Conservation (phyloP, 2,329 filamentous ascomycete genomes). For the Penicillium glabrum region DNA sequence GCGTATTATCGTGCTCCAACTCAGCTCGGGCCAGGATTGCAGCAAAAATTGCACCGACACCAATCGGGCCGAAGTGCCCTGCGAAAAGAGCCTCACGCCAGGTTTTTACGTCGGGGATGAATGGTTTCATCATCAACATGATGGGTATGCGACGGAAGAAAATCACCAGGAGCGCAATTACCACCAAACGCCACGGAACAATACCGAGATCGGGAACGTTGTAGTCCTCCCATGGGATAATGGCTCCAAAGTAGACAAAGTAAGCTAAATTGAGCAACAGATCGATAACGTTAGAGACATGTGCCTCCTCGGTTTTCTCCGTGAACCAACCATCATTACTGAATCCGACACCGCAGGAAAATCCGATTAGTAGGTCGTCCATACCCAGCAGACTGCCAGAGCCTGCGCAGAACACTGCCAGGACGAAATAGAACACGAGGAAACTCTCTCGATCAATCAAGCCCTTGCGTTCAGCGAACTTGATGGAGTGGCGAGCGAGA, state of each 20-base stretch:
- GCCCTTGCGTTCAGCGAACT: conserved; percentile 77
- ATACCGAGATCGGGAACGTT: conserved; percentile 74
- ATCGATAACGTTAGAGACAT: conserved; percentile 99
- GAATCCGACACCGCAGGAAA: conserved; percentile 95
- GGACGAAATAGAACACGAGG: conserved; percentile 96
- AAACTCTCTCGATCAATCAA: conserved; percentile 96
- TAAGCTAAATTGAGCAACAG: conserved; percentile 94
- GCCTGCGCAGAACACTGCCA: conserved; percentile 93
- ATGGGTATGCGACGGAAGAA: conserved; percentile 94
- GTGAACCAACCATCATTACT: conserved; percentile 99
- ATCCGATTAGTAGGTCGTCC: conserved; percentile 92
- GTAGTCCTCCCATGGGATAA: conserved; percentile 93
- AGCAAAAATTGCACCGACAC: conserved; percentile 93
- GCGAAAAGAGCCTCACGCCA: conserved; percentile 97
- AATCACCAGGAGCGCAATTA: conserved; percentile 89
- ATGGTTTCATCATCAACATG: conserved; percentile 85
- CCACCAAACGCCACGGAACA: conserved; percentile 84
- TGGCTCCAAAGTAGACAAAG: conserved; percentile 96
- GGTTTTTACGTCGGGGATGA: conserved; percentile 96
- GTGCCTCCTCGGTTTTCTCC: conserved; percentile 96
- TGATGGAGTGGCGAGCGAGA: conserved; percentile 85
- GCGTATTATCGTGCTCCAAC: conserved; percentile 71
- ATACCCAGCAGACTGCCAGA: conserved; percentile 87
- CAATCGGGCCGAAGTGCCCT: conserved; percentile 95
- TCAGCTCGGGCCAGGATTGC: conserved; percentile 93